Base-by-base conservation (phyloP, 139 green algal species). In the Zygnema cylindricum region DNA sequence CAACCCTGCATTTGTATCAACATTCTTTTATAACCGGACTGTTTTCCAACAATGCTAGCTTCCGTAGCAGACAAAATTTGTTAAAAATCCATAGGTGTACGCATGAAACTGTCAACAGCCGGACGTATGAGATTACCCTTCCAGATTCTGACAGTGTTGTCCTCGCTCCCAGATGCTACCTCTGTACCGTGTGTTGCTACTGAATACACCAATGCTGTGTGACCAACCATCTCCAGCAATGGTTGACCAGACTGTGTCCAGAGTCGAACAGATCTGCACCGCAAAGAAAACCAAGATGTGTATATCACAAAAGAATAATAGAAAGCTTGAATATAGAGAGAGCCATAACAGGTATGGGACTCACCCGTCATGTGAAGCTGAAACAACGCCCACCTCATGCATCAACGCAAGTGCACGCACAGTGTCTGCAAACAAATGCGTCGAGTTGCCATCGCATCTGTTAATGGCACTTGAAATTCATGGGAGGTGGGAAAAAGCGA, bases 171-270 rank as follows among this genome's bases (percentile, higher is more conserved):
- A 49, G 95, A 95, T 1, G 93, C 94, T 55, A 96, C 77, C 25
- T 95, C 55, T 63, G 41, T 79, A 21, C 77, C 73, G n/a, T 71
- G 38, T 11, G 86, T 69, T 35, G 88, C 94, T 21, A 95, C 93
- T 32, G 49, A 86, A 92, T 98, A 99, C 1, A 99, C 92, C 38
- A 99, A 92, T 36, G 95, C 95, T 21, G 92, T 95, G 94, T 99
- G 97, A 0, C 97, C 96, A 41, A 94, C 57, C 30, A 98, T 91
- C 88, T 95, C 87, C 0, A 93, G 81, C 7, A 98, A 43, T 42
- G 86, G 84, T 16, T 95, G 84, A 7, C 96, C 94, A 0, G 41
- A 25, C 2, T 92, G 38, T 23, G 90, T 88, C 95, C 95, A 97
- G 7, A 94, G 33, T 1, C 55, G 82, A 39, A 91, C 22, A 2